These are phyloP conservation scores for Gloeopeniophorella convolvens DNA, from an alignment of 768 basidiomycete genomes.

Conservation along the genomic window DNA sequence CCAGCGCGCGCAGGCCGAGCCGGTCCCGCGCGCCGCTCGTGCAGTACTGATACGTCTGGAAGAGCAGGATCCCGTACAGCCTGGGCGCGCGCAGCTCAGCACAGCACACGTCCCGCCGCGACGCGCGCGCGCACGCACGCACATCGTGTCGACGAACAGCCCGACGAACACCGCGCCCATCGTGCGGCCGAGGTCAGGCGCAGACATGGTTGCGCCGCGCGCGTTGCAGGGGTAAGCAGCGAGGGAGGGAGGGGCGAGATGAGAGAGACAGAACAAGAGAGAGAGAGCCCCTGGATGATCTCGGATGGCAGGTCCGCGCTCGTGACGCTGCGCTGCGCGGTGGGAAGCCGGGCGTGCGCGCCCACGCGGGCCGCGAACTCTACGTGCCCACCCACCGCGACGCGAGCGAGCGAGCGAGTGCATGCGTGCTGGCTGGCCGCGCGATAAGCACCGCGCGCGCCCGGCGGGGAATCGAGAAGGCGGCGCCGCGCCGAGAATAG, in stretches of 20 bases:
- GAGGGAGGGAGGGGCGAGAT: background rate
- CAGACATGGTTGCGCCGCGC: background rate
- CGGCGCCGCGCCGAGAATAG: too few relatives aligned
- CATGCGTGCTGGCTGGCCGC: too few relatives aligned
- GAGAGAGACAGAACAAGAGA: background rate
- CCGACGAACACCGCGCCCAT: slow-evolving; percentile 7
- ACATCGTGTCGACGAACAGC: background rate
- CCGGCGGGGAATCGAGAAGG: too few relatives aligned
- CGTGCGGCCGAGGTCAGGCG: background rate
- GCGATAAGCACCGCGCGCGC: too few relatives aligned
- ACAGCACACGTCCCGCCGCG: background rate
- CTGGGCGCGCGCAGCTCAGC: background rate
- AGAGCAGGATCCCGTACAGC: slow-evolving; percentile 5
- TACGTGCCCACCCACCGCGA: too few relatives aligned
- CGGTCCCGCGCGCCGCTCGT: background rate
- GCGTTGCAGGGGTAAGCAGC: background rate
- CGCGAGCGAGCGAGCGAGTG: too few relatives aligned
- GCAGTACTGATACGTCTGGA: background rate
- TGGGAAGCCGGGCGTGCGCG: background rate
- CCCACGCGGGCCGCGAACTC: background rate
- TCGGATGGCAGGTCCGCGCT: background rate
- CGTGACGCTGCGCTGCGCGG: background rate
- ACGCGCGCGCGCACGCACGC: too few relatives aligned
- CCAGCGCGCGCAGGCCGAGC: background rate
- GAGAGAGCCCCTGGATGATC: background rate